phyloP scores from a whole-genome alignment of 2,329 filamentous ascomycete species.

The Botrytis fragariae region DNA sequence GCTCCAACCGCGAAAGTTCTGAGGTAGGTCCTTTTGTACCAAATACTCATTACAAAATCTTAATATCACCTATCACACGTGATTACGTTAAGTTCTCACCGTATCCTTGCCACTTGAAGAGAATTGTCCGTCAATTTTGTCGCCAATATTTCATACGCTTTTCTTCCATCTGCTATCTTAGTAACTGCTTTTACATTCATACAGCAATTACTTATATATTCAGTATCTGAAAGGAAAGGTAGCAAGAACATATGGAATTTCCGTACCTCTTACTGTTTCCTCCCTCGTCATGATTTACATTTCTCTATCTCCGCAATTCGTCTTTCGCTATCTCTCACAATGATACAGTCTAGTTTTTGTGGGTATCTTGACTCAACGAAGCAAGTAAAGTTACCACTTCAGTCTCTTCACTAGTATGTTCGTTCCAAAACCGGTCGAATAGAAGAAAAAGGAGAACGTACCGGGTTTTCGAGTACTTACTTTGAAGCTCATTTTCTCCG shows the following conservation, averaged over 20 bases:
- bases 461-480: no score
- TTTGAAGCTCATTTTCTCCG: no score
- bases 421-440: no score
- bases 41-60: background rate
- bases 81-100: background rate
- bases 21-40: background rate
- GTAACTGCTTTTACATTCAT: background rate
- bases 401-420: no score
- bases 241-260: no score
- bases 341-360: no score
- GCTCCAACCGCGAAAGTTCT: background rate
- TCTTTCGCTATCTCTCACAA: no score
- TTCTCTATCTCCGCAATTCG: background rate
- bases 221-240: background rate
- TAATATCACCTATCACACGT: background rate
- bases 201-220: background rate
- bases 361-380: no score
- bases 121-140: background rate
- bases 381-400: no score
- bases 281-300: background rate
- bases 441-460: no score
- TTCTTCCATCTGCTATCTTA: background rate
- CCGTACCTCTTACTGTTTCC: no score
- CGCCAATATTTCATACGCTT: background rate
- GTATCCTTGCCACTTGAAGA: no score